Conservation (phyloP, 2,329 filamentous ascomycete species). For the Diaporthe amygdali region DNA sequence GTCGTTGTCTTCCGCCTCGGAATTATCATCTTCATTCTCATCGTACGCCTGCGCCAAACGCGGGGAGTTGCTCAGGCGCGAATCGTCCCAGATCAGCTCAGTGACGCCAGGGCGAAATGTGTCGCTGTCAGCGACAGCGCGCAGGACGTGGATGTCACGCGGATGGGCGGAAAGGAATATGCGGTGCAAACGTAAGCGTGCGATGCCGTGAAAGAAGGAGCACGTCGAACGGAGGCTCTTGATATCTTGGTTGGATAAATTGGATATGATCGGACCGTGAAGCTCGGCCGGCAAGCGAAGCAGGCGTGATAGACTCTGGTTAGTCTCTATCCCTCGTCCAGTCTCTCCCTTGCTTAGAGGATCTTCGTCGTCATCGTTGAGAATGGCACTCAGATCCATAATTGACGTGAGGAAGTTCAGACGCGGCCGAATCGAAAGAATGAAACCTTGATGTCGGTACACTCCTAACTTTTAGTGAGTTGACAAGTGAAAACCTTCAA, state of each 20-base stretch:
- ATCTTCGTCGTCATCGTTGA: neutral
- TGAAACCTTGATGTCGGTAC: fast-evolving
- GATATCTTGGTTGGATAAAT: neutral
- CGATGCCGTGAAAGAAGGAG: neutral
- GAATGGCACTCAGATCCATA: neutral
- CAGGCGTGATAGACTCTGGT: neutral
- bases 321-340: neutral
- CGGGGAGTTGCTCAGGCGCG: neutral
- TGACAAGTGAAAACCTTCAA: neutral
- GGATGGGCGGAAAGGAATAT: neutral
- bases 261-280: neutral
- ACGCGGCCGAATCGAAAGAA: neutral
- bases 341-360: neutral
- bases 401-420: neutral
- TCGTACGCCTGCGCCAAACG: neutral
- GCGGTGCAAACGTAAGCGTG: neutral
- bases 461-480: neutral
- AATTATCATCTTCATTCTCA: neutral
- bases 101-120: neutral
- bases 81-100: constrained; percentile 11
- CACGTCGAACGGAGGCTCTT: neutral
- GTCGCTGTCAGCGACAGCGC: neutral
- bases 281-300: neutral
- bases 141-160: neutral
- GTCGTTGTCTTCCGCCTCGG: neutral